Evolutionary conservation across 495 filamentous ascomycete species (phyloP).

Genomic region (Podospora pseudoanserina): DNA sequence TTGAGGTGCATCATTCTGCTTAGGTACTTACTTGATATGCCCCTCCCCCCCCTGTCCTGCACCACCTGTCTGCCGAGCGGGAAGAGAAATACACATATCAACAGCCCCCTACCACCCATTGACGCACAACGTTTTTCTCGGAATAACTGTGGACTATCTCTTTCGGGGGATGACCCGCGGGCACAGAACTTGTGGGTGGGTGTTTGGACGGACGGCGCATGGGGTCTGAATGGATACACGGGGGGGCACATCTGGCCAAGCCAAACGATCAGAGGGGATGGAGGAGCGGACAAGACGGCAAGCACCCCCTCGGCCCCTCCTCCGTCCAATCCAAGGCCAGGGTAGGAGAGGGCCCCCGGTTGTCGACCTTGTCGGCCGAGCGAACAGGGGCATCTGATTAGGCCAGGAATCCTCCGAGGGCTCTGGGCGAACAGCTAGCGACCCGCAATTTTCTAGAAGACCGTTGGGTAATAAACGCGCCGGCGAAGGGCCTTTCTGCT

Average conservation of each 20-base stretch:
- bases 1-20: conserved; percentile 2
- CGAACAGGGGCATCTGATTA: conserved; percentile 41
- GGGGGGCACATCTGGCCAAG: conserved; percentile 27
- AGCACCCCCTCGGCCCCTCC: conserved; percentile 22
- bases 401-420: conserved; percentile 47
- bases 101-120: conserved; percentile 7
- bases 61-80: conserved; percentile 23
- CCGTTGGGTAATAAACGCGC: conserved; percentile 46
- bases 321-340: conserved; percentile 31
- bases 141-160: conserved; percentile 16
- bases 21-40: conserved; percentile 1
- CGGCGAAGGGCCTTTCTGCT: conserved; percentile 30
- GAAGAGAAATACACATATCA: conserved; percentile 19
- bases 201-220: background rate
- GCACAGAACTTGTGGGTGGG: conserved; percentile 12
- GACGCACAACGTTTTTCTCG: conserved; percentile 11
- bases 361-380: conserved; percentile 24
- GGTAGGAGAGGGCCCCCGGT: conserved; percentile 24
- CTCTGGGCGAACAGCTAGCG: conserved; percentile 20
- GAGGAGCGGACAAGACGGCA: conserved; percentile 20
- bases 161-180: conserved; percentile 20
- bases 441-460: conserved; percentile 48
- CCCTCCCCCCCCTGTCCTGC: background rate
- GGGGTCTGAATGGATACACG: conserved; percentile 23
- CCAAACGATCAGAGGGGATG: conserved; percentile 21